These are phyloP conservation scores for Rhodamnia rubescens DNA, from an alignment of 345 rosid genomes.

Conservation along the genomic window DNA sequence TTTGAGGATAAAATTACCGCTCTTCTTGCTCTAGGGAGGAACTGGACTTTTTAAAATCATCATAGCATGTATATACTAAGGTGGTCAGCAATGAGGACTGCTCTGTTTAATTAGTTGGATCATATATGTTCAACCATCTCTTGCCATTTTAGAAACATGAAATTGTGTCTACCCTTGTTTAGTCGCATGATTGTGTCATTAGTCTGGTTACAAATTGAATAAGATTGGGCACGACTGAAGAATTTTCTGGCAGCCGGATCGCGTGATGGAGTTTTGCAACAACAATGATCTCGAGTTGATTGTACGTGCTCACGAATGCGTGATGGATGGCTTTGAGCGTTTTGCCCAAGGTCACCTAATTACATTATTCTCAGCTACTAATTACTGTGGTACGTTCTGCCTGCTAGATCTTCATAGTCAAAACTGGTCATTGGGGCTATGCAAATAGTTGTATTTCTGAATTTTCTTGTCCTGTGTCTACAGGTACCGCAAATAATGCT, in stretches of 20 bases:
- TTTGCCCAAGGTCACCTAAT: conserved; percentile 96
- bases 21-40: not conserved
- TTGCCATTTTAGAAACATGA: not conserved
- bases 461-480: conserved; percentile 2
- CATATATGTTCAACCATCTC: not conserved
- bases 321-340: conserved; percentile 99
- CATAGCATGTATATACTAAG: not conserved
- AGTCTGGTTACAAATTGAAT: not conserved
- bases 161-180: not conserved
- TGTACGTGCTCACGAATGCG: conserved; percentile 97
- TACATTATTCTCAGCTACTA: conserved; percentile 94
- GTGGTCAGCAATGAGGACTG: not conserved
- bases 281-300: conserved; percentile 97
- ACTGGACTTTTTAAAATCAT: not conserved
- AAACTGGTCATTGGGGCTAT: not conserved
- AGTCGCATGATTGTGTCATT: not conserved
- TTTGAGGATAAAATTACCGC: not conserved
- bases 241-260: conserved; percentile 71
- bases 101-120: not conserved
- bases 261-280: conserved; percentile 97
- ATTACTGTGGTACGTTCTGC: conserved; percentile 67
- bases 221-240: not conserved
- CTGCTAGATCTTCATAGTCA: not conserved
- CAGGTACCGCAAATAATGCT: conserved; percentile 98
- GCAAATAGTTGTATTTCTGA: not conserved